phyloP scores from a whole-genome alignment of 129 eudicot genomes.

The Arctium minus region DNA sequence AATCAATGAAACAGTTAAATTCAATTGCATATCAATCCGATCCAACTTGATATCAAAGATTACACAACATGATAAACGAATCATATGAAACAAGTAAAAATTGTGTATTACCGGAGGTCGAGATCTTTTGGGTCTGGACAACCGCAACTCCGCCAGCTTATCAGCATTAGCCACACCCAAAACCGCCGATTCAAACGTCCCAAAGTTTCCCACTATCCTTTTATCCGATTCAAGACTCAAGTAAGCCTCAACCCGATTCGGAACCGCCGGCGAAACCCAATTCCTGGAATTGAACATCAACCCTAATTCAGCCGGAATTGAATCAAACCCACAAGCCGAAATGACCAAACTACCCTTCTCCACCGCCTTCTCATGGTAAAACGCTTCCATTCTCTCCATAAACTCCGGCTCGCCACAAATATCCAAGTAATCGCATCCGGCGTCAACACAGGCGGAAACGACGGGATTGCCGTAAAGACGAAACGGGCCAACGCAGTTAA shows the following conservation, averaged over 20 bases:
- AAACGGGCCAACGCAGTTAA: constrained; percentile 93
- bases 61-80: background rate
- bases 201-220: constrained; percentile 72
- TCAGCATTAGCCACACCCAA: constrained; percentile 83
- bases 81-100: background rate
- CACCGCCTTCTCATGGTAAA: constrained; percentile 53
- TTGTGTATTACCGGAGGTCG: constrained; percentile 44
- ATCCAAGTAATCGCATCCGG: constrained; percentile 79
- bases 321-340: constrained; percentile 95
- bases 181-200: constrained; percentile 87
- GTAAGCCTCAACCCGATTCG: constrained; percentile 77
- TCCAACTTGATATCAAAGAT: background rate
- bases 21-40: background rate
- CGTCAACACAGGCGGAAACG: constrained; percentile 71
- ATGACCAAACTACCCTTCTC: constrained; percentile 65
- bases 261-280: constrained; percentile 53
- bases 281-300: constrained; percentile 59
- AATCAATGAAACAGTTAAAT: background rate
- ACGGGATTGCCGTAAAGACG: constrained; percentile 77
- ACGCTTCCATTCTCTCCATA: constrained; percentile 91
- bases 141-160: constrained; percentile 48
- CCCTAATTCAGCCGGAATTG: constrained; percentile 89
- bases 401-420: constrained; percentile 93
- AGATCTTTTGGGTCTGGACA: constrained; percentile 64
- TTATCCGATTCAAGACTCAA: constrained; percentile 76